Percentiles rank a stretch among this genome's conserved stretches.
Evolutionary conservation across 345 rosid species (phyloP).

Genomic region (Arabidopsis arenosa): DNA sequence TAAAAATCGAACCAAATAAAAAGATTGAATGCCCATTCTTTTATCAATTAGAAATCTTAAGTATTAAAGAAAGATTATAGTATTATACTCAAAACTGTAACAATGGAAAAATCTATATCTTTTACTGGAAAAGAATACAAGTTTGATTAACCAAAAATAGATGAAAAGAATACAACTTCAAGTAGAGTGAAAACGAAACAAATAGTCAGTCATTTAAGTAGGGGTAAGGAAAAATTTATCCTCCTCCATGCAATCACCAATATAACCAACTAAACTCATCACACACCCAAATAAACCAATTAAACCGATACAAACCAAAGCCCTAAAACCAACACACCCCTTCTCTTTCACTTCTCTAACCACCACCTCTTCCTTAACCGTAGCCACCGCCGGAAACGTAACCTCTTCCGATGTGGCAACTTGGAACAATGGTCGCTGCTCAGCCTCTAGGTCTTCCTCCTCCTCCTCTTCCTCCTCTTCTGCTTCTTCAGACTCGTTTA

Average conservation of each 20-base stretch:
- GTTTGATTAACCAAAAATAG: background rate
- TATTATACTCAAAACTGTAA: background rate
- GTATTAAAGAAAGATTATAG: background rate
- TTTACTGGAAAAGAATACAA: background rate
- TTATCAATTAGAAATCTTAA: no score
- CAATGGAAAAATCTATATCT: background rate
- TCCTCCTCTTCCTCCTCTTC: background rate
- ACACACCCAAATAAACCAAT: conserved; percentile 31
- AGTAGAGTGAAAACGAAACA: background rate
- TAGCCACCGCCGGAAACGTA: background rate
- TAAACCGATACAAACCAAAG: conserved; percentile 28
- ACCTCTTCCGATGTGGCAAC: conserved; percentile 20
- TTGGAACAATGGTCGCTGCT: conserved; percentile 28
- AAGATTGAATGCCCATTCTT: background rate
- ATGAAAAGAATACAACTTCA: conserved; percentile 6
- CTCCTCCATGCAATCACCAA: conserved; percentile 7
- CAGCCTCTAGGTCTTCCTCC: conserved; percentile 5
- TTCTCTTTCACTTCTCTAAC: conserved; percentile 21
- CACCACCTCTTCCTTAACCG: conserved; percentile 16
- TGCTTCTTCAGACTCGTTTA: background rate
- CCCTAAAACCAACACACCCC: conserved; percentile 14
- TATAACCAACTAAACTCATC: conserved; percentile 6
- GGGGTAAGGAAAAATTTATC: conserved; percentile 10
- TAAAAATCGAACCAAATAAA: no score
- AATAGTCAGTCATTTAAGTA: background rate